Base-by-base conservation (phyloP, 805 yeast species). In the Kurtzmaniella cleridarum region DNA sequence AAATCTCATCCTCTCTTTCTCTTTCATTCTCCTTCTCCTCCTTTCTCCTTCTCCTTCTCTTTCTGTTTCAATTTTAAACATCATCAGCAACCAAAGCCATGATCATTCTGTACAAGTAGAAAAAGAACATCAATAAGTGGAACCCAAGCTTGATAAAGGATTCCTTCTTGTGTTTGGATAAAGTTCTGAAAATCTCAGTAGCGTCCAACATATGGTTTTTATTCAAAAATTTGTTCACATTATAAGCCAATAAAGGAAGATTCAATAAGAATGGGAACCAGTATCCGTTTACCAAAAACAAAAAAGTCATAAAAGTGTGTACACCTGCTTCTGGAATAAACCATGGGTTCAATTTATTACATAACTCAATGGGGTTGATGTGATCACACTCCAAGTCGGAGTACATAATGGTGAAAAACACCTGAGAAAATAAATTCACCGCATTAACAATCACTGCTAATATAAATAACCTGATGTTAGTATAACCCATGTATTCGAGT, bases 331-430 rank as follows among this genome's bases (percentile, higher is more conserved):
- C 98, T 35, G 97, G 97, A 30, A 84, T 71, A 52, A 91, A 81
- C 67, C 86, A 81, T 52, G 84, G 81, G 73, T 93, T 93, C 59
- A 93, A 78, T 56, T 86, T 83, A 69, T 87, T 87, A 69, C 98
- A 93, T 53, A 93, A 75, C 66, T 91, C 98, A 60, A 91, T 88
- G 41, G 98, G 98, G 64, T 91, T 93, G 69, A 91, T 90, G 73
- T 91, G 93, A 64, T 93, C 98, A 57, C 90, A 81, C 65, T 87
- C 98, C 62, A 90, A 75, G 66, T 90, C 98, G 48, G 95, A 85
- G 71, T 85, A 91, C 83, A 89, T 81, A 65, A 90, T 89, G 36
- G 96, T 88, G 76, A 90, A 90, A 64, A 85, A 93, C 41, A 90
- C 97, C 69, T 90, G 97, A 30, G 85, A 72, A 59, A 91, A 89